Conservation (phyloP, 805 yeast species). For the Hanseniaspora singularis region DNA sequence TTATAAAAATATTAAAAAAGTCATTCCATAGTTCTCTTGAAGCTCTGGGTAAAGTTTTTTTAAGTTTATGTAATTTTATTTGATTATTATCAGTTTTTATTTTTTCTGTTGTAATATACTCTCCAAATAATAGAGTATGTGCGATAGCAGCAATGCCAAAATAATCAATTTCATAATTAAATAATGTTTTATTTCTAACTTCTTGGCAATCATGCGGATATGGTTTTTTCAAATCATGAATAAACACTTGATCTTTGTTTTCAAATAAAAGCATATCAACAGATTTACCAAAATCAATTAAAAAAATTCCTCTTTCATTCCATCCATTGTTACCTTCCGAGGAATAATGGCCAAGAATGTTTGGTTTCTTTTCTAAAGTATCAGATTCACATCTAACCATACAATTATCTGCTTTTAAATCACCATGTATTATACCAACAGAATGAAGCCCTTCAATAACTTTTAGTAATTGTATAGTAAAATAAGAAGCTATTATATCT, state of each 20-base stretch:
- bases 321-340: constrained; percentile 35
- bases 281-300: constrained; percentile 76
- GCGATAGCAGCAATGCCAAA: constrained; percentile 67
- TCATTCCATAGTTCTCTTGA: constrained; percentile 43
- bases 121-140: constrained; percentile 63
- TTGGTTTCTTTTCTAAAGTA: constrained; percentile 9
- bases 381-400: constrained; percentile 40
- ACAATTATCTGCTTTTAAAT: constrained; percentile 74
- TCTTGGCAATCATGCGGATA: constrained; percentile 65
- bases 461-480: constrained; percentile 52
- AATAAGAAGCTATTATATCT: constrained; percentile 50
- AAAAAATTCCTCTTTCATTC: constrained; percentile 41
- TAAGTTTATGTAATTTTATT: constrained; percentile 38
- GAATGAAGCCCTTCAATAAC: constrained; percentile 51
- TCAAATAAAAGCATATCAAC: constrained; percentile 51
- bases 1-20: constrained; percentile 51
- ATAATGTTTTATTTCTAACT: constrained; percentile 45
- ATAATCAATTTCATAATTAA: constrained; percentile 76
- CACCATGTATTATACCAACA: constrained; percentile 67
- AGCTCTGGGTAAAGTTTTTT: constrained; percentile 64
- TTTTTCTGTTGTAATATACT: constrained; percentile 38
- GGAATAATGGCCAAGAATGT: constrained; percentile 24
- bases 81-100: constrained; percentile 23
- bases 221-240: constrained; percentile 42
- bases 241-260: constrained; percentile 40